Percentiles rank a stretch among this genome's conserved stretches.
These are phyloP conservation scores for Skeletonema tropicum DNA, from an alignment of 108 stramenopile species.

Conservation along the genomic window DNA sequence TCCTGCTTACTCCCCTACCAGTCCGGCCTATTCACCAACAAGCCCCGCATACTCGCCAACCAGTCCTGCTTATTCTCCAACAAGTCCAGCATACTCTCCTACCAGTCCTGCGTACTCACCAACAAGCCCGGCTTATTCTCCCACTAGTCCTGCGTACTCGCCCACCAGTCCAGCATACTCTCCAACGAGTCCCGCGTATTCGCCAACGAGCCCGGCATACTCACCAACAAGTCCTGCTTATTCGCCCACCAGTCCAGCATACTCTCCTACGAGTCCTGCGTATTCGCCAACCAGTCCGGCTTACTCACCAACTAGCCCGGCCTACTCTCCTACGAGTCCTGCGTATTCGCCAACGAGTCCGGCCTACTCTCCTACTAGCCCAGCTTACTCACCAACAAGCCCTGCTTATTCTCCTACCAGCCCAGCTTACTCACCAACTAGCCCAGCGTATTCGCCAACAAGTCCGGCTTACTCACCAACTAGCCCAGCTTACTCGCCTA, in stretches of 20 bases:
- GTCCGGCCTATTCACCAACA: conserved; percentile 71
- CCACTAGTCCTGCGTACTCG: conserved; percentile 1
- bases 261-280: conserved; percentile 84
- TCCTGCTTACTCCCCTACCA: conserved; percentile 55
- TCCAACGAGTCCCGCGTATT: conserved; percentile 60
- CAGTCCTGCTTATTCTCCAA: conserved; percentile 70
- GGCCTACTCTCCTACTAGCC: conserved; percentile 82
- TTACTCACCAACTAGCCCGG: conserved; percentile 80
- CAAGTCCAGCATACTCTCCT: conserved; percentile 59
- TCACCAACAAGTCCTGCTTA: conserved; percentile 79
- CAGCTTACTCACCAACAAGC: conserved; percentile 87
- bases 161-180: not conserved
- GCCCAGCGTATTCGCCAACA: conserved; percentile 36
- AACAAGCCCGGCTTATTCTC: conserved; percentile 59
- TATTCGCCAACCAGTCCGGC: conserved; percentile 82
- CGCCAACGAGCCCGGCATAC: conserved; percentile 67
- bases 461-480: conserved; percentile 75
- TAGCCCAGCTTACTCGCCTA: conserved; percentile 86
- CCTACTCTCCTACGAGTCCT: conserved; percentile 68
- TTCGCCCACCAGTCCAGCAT: conserved; percentile 85
- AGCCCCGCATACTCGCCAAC: conserved; percentile 52
- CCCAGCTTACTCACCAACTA: conserved; percentile 85
- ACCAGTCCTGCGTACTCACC: conserved; percentile 59
- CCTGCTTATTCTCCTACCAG: conserved; percentile 81
- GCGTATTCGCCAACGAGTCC: conserved; percentile 74